These are phyloP conservation scores for Tetragonia tetragonoides DNA, from an alignment of 148 eudicot genomes.

Conservation along the genomic window DNA sequence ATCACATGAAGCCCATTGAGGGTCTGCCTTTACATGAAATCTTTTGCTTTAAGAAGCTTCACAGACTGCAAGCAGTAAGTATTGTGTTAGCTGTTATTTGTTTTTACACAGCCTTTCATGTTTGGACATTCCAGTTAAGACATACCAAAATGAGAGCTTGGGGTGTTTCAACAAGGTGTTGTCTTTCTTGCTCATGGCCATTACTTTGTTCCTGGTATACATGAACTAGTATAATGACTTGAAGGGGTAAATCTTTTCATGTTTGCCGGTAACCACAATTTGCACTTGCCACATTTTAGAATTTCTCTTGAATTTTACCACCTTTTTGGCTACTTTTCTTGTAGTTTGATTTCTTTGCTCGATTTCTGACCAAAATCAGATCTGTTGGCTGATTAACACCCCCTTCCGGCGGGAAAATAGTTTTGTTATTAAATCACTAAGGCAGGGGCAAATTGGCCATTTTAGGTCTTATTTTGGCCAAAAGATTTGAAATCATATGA, in stretches of 20 bases:
- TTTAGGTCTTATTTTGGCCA: too few relatives aligned
- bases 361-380: too few relatives aligned
- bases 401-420: too few relatives aligned
- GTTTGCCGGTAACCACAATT: neutral
- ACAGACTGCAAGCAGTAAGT: constrained; percentile 78
- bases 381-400: too few relatives aligned
- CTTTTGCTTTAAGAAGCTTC: constrained; percentile 64
- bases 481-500: too few relatives aligned
- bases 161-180: neutral
- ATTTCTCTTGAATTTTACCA: neutral
- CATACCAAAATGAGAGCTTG: neutral
- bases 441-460: too few relatives aligned
- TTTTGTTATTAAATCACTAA: too few relatives aligned
- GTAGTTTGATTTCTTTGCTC: too few relatives aligned
- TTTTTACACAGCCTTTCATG: constrained; percentile 11
- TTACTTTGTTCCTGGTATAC: neutral
- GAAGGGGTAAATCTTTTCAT: neutral
- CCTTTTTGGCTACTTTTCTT: neutral
- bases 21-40: constrained; percentile 68
- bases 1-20: constrained; percentile 66
- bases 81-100: neutral
- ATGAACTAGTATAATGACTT: neutral
- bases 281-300: neutral
- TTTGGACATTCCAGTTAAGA: neutral
- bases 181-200: neutral